These are phyloP conservation scores for Panellus pusillus DNA, from an alignment of 768 basidiomycete genomes.

Conservation along the genomic window DNA sequence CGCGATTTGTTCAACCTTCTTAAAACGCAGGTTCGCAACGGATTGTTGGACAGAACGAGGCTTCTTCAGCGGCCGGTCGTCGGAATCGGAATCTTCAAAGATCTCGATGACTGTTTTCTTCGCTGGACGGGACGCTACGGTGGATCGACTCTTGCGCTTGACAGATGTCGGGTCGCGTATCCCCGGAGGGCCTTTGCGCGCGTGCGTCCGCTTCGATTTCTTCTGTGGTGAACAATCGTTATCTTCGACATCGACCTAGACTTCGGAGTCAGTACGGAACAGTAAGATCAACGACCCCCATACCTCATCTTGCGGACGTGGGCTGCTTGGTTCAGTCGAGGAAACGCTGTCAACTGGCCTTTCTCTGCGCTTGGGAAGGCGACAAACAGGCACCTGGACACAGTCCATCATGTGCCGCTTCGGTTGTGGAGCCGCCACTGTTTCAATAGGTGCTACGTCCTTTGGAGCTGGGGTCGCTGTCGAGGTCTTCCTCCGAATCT, in stretches of 20 bases:
- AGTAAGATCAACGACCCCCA: not conserved
- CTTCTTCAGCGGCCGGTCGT: constrained; percentile 3
- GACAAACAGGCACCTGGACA: not conserved
- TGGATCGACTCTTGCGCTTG: not conserved
- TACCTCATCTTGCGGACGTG: not conserved
- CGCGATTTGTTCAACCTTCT: not conserved
- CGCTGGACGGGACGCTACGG: not conserved
- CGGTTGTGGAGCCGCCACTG: not conserved
- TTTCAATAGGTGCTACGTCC: too few relatives aligned
- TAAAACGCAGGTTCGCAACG: not conserved
- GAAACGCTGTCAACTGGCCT: not conserved
- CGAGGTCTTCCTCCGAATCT: too few relatives aligned
- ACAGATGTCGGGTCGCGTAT: not conserved
- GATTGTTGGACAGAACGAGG: not conserved
- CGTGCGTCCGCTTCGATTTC: not conserved
- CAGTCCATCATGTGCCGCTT: constrained; percentile 11
- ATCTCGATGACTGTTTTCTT: not conserved
- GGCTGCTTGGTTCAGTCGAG: not conserved
- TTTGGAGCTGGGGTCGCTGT: too few relatives aligned
- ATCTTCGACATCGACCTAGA: not conserved
- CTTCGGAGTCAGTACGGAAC: not conserved
- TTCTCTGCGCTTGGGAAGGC: constrained; percentile 5
- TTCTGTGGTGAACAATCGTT: not conserved
- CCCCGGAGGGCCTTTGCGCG: not conserved
- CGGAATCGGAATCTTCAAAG: constrained; percentile 4